Evolutionary conservation across 805 yeast species (phyloP).

Genomic region (Sugiyamaella chiloensis): DNA sequence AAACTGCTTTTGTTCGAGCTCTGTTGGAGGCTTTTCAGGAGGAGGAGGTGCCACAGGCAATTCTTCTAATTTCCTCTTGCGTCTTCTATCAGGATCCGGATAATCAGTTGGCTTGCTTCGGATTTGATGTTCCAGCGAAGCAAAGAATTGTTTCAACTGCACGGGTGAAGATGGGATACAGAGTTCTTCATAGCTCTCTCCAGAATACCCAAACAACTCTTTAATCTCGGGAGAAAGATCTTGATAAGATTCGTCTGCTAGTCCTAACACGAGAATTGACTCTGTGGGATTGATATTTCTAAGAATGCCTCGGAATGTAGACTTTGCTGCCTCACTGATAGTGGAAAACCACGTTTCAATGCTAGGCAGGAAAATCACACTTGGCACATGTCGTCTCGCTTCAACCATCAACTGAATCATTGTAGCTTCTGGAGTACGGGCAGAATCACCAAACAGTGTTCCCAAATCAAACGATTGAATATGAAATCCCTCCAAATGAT

Average conservation of each 20-base stretch:
- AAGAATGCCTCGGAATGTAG: conserved; percentile 68
- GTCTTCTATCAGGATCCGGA: conserved; percentile 55
- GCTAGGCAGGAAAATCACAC: conserved; percentile 80
- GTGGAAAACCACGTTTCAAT: conserved; percentile 72
- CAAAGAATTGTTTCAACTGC: conserved; percentile 59
- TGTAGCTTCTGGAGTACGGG: conserved; percentile 77
- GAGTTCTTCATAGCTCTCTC: conserved; percentile 47
- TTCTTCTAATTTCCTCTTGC: conserved; percentile 37
- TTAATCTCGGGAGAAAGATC: conserved; percentile 47
- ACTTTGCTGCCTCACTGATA: conserved; percentile 63
- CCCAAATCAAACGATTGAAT: conserved; percentile 84
- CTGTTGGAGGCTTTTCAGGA: conserved; percentile 37
- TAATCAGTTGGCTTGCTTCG: conserved; percentile 67
- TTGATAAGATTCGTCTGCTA: conserved; percentile 50
- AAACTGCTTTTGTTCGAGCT: conserved; percentile 44
- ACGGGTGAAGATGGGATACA: conserved; percentile 39
- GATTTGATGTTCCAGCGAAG: conserved; percentile 50
- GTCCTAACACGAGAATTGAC: conserved; percentile 67
- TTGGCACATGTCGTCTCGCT: conserved; percentile 84
- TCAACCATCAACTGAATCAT: conserved; percentile 82
- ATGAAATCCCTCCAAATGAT: conserved; percentile 83
- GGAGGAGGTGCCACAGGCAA: conserved; percentile 39
- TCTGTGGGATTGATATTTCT: conserved; percentile 70
- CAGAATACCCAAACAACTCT: conserved; percentile 55
- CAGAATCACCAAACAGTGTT: conserved; percentile 69